Conservation (phyloP, 306 rosid species). For the Bauhinia variegata region DNA sequence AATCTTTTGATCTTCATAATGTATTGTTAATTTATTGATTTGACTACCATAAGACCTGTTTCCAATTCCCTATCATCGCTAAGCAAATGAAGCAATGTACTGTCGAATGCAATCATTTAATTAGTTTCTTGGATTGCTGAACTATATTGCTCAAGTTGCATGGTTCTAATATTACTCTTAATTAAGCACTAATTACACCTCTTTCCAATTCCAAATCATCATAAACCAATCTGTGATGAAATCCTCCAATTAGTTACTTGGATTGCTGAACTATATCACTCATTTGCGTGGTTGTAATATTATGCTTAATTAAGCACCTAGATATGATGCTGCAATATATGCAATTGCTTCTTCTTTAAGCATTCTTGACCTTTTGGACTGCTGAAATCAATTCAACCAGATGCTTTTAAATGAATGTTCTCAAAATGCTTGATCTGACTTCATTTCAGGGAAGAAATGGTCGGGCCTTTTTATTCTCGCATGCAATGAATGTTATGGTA, state of each 20-base stretch:
- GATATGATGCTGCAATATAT: background rate
- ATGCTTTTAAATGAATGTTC: background rate
- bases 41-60: background rate
- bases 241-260: background rate
- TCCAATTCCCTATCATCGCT: slow-evolving; percentile 6
- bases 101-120: background rate
- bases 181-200: no score
- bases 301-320: background rate
- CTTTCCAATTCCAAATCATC: no score
- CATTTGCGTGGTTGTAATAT: background rate
- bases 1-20: background rate
- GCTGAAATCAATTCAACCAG: background rate
- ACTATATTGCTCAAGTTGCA: background rate
- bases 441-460: slow-evolving; percentile 69
- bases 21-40: background rate
- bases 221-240: no score
- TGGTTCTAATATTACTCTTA: slow-evolving; percentile 1
- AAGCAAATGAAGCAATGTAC: background rate
- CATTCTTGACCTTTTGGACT: background rate
- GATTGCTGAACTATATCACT: background rate
- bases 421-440: background rate
- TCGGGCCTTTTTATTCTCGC: slow-evolving; percentile 64
- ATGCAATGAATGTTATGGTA: slow-evolving; percentile 41
- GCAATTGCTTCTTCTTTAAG: background rate
- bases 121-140: background rate